Evolutionary conservation across 1,284 basidiomycete species (phyloP), one percentile per base, ranked within the genome.

Genomic region (Cerioporus squamosus): DNA sequence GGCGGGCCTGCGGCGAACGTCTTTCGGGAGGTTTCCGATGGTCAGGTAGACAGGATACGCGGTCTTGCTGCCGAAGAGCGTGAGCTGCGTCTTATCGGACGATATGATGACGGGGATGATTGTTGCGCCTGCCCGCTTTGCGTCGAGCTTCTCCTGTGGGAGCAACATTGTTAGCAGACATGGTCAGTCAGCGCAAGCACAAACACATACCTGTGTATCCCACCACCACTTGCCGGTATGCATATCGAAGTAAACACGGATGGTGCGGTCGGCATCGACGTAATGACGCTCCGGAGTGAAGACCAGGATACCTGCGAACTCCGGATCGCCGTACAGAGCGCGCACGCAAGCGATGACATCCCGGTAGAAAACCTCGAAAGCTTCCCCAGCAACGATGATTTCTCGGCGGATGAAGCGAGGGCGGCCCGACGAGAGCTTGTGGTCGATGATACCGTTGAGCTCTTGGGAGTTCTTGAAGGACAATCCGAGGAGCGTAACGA

Each of bases 201-300:
- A 2, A 48, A 26, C 29, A 45, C 64, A 47, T 23, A 76, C 75
- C 67, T 77, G 75, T 1, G 61, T 66, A 0, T 71, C 53, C 70
- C 70, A 75, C 74, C 77, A 79, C 78, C 76, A 79, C 7, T 77
- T 68, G 0, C 55, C 72, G 0, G 75, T 79, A 70, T 72, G 75
- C 73, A 77, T 79, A 52, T 81, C 74, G 38, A 71, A 59, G 36
- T 70, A 72, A 4, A 71, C 56, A 0, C 69, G 64, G 9, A 62
- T 61, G 0, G 39, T 64, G 0, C 64, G 64, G 0, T 64, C 52
- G 0, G 15, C 23, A 38, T 78, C 70, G 0, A 47, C 54, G 50
- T 69, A 79, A 1, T 73, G 50, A 5, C 63, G 64, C 36, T 72
- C 66, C 1, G 76, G 77, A 43, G 57, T 61, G 51, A 72, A 78